Percentiles rank a stretch among this genome's conserved stretches.
phyloP scores from a whole-genome alignment of 148 eudicot genomes.

The Camellia japonica region DNA sequence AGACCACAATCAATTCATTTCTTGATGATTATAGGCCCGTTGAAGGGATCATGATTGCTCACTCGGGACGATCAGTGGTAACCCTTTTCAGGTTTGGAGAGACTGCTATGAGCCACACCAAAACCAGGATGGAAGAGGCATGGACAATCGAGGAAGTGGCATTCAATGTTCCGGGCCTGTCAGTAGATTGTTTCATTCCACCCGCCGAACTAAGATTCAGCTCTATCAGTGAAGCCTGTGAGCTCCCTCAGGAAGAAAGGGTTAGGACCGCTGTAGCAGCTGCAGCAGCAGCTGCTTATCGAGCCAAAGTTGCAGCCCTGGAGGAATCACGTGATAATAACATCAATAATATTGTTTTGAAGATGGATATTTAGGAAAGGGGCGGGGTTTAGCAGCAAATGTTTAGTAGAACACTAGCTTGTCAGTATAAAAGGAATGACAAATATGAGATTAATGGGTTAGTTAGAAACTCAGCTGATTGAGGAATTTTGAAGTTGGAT shows the following conservation, averaged over 20 bases:
- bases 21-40: slow-evolving; percentile 80
- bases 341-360: slow-evolving; percentile 46
- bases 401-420: slow-evolving; percentile 6
- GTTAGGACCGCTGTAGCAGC: slow-evolving; percentile 51
- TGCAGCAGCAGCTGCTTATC: slow-evolving; percentile 55
- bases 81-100: slow-evolving; percentile 95
- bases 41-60: slow-evolving; percentile 94
- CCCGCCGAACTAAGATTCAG: slow-evolving; percentile 76
- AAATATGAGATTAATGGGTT: not conserved
- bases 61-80: slow-evolving; percentile 87
- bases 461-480: slow-evolving; percentile 10
- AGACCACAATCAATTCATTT: slow-evolving; percentile 78
- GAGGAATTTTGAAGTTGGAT: slow-evolving; percentile 22
- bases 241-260: slow-evolving; percentile 57
- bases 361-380: slow-evolving; percentile 50
- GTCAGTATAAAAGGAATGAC: slow-evolving; percentile 4
- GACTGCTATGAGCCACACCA: slow-evolving; percentile 67
- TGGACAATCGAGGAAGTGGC: slow-evolving; percentile 47
- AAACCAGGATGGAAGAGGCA: slow-evolving; percentile 44
- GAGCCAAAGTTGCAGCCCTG: slow-evolving; percentile 69
- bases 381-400: slow-evolving; percentile 25
- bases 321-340: slow-evolving; percentile 39
- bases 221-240: slow-evolving; percentile 55
- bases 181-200: slow-evolving; percentile 84
- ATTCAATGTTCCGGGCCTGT: slow-evolving; percentile 65